Evolutionary conservation across 2,329 filamentous ascomycete species (phyloP), one percentile per base, ranked within the genome.

Genomic region (Delphinella strobiligena): DNA sequence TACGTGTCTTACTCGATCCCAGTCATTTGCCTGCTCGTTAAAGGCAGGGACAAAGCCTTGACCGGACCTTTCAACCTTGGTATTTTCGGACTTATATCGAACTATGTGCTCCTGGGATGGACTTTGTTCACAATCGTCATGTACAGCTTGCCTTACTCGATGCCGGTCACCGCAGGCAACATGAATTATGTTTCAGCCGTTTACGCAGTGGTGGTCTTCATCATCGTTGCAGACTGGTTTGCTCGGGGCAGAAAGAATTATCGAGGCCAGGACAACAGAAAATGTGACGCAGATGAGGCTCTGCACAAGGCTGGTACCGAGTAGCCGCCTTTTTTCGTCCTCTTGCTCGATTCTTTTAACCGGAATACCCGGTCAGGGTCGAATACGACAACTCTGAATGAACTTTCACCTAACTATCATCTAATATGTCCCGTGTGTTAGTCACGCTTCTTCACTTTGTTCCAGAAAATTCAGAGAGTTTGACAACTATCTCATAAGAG

Each of bases 11-110:
- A 62, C 51, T 38, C 55, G 24, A 56, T 62, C 34, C 68, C 68
- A 0, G 60, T 71, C 19, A 40, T 63, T 27, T 68, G 62, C 43
- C 59, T 69, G 29, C 58, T 69, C 19, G 47, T 64, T 36, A 55
- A 55, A 17, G 67, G 68, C 16, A 63, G 68, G 36, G 49, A 63
- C 29, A 64, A 59, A 38, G 62, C 70, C 49, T 43, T 46, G 1
- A 61, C 61, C 42, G 67, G 67, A 0, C 65, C 67, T 0, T 71
- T 71, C 54, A 69, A 63, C 60, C 51, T 71, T 18, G 67, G 66
- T 1, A 55, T 54, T 4, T 31, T 66, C 31, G 67, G 67, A 1
- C 42, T 62, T 16, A 48, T 62, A 33, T 51, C 61, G 11, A 69
- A 71, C 45, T 50, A 60, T 14, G 55, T 70, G 5, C 54, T 68